phyloP scores from a whole-genome alignment of 2,329 filamentous ascomycete genomes.

The Ceratocystis eucalypticola region DNA sequence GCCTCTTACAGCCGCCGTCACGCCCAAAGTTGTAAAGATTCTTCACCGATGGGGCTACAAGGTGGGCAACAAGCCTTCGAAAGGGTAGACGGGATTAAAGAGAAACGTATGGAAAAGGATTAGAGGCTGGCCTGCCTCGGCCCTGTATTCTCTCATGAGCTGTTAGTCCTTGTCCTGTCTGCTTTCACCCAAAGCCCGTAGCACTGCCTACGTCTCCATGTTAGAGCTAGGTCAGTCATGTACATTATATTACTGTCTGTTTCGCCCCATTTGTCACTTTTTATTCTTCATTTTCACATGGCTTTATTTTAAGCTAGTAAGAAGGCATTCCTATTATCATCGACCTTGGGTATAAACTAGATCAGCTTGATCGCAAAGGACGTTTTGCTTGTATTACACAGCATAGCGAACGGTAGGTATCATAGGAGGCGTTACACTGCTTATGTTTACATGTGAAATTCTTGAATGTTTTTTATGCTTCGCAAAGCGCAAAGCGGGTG shows the following conservation, averaged over 20 bases:
- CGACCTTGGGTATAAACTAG: not conserved
- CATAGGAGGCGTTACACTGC: not conserved
- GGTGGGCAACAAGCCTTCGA: conserved; percentile 57
- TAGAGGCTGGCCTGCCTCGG: not conserved
- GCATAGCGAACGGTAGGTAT: not conserved
- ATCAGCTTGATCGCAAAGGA: not conserved
- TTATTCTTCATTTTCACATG: not conserved
- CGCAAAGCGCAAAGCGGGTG: not conserved
- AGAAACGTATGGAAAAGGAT: not conserved
- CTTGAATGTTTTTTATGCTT: not conserved
- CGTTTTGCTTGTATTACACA: not conserved
- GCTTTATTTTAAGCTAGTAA: not conserved
- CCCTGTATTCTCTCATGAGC: not conserved
- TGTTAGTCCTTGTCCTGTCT: not conserved
- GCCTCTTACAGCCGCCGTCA: conserved; percentile 76
- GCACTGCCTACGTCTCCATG: not conserved
- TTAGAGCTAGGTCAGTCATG: conserved; percentile 13
- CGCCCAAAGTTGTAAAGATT: conserved; percentile 85
- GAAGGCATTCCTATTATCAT: not conserved
- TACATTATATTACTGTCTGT: conserved; percentile 11
- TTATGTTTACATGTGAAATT: not conserved
- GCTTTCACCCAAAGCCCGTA: not conserved
- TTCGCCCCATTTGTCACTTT: not conserved
- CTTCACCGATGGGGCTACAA: conserved; percentile 86
- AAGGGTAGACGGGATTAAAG: conserved; percentile 20